Base-by-base conservation (phyloP, 2,329 filamentous ascomycete genomes). In the Sphaerulina populicola region DNA sequence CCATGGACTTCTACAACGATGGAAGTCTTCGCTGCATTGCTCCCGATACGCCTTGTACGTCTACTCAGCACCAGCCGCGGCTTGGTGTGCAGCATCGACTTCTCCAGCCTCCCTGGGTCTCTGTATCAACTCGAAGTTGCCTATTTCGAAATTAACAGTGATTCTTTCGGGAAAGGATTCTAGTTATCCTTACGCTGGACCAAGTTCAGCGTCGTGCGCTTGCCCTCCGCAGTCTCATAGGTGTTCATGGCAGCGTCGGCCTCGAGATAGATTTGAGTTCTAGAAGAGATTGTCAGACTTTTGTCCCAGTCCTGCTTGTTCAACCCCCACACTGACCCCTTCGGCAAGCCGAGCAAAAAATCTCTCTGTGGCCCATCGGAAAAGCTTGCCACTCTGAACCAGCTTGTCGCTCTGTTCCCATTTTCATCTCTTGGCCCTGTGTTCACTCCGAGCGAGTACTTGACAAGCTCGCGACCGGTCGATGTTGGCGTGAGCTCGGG, bases 311-410 rank as follows among this genome's bases (percentile, higher is more conserved):
- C 31, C 31, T 35, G 10, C 31, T 11, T 35, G 10, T n/a, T 35
- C 31, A n/a, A n/a, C 2, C 12, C 4, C 12, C 3, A 49, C 9
- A 30, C 27, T 68, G 72, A 95, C 87, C 91, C 91, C 76, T 96
- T 97, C 49, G 81, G 81, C 69, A 96, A 71, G 63, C 71, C 74
- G 65, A 86, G 72, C 61, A 95, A 68, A 64, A 79, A 84, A 57
- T 95, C 86, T 64, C 83, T 82, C 67, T 78, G 75, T 44, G 78
- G 70, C 10, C 85, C 86, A 58, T 87, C 82, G 11, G 74, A 72
- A 68, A 97, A 97, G 72, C 77, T 81, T 31, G 82, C 76, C 49
- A 97, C 76, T 52, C 77, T 78, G 77, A 94, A 97, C 86, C 86
- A 97, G 75, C 84, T 93, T 29, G 85, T 87, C 66, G 81, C 78